Evolutionary conservation across 1,139 yeast genomes (phyloP).

Genomic region (Pichia inconspicua): DNA sequence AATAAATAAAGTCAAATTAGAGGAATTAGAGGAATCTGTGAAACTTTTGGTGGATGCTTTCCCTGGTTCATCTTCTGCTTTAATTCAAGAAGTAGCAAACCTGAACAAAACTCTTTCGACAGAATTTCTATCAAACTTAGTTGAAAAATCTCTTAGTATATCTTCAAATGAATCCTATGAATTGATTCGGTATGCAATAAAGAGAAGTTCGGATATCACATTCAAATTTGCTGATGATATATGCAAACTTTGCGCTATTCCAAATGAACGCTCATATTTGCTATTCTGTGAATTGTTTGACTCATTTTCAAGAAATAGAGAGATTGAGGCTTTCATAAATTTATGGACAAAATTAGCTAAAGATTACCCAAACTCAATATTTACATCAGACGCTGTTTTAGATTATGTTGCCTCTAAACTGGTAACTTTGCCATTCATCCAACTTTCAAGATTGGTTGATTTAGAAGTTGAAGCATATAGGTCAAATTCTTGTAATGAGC

Average conservation of each 20-base stretch:
- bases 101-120: slow-evolving; percentile 23
- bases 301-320: slow-evolving; percentile 53
- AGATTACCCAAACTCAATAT: slow-evolving; percentile 21
- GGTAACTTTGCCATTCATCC: slow-evolving; percentile 39
- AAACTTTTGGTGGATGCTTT: slow-evolving; percentile 12
- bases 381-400: slow-evolving; percentile 28
- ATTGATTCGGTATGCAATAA: slow-evolving; percentile 15
- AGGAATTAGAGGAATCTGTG: slow-evolving; percentile 19
- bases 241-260: slow-evolving; percentile 10
- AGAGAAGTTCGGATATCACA: slow-evolving; percentile 26
- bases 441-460: slow-evolving; percentile 30
- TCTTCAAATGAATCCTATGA: slow-evolving; percentile 3
- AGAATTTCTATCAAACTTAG: slow-evolving; percentile 20
- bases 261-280: slow-evolving; percentile 19
- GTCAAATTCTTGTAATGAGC: slow-evolving; percentile 14
- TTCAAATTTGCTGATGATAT: slow-evolving; percentile 15
- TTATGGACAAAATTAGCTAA: slow-evolving; percentile 38
- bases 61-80: slow-evolving; percentile 15
- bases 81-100: slow-evolving; percentile 18
- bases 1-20: slow-evolving; percentile 15
- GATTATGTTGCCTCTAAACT: slow-evolving; percentile 35
- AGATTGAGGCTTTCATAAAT: slow-evolving; percentile 41
- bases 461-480: slow-evolving; percentile 16
- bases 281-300: slow-evolving; percentile 33
- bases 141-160: slow-evolving; percentile 14